A percentile compares a stretch with the other conserved stretches of the same genome.
Conservation (phyloP, 768 basidiomycete species). For the Tylopilus intermedius region DNA sequence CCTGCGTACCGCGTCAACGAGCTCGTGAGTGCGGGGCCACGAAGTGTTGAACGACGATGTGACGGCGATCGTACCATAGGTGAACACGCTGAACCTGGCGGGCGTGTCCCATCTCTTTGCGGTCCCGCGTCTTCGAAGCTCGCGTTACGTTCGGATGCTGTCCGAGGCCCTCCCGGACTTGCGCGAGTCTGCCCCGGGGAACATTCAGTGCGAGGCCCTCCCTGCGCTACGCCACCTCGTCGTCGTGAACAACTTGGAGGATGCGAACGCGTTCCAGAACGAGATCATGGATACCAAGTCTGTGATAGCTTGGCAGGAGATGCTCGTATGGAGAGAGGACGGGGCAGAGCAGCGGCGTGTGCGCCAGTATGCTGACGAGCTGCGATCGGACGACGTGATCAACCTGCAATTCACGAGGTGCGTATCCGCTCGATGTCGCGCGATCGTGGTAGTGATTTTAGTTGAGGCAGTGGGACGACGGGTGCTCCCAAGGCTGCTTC, state of each 20-base stretch:
- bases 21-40: slow-evolving; percentile 42
- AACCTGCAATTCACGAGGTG: slow-evolving; percentile 86
- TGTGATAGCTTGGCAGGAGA: slow-evolving; percentile 66
- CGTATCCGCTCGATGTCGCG: slow-evolving; percentile 2
- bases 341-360: slow-evolving; percentile 39
- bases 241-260: slow-evolving; percentile 56
- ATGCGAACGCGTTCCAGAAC: slow-evolving; percentile 36
- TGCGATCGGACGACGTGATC: slow-evolving; percentile 64
- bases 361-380: slow-evolving; percentile 35
- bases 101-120: slow-evolving; percentile 67
- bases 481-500: slow-evolving; percentile 81
- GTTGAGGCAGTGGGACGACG: slow-evolving; percentile 61
- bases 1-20: slow-evolving; percentile 73
- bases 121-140: slow-evolving; percentile 63
- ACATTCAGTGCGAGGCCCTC: slow-evolving; percentile 52
- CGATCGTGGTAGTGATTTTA: background rate
- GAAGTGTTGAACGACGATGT: background rate
- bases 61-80: slow-evolving; percentile 34
- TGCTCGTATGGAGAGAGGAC: slow-evolving; percentile 63
- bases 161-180: slow-evolving; percentile 55
- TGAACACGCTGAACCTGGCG: slow-evolving; percentile 56
- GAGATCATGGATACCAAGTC: slow-evolving; percentile 41
- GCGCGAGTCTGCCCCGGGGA: slow-evolving; percentile 42
- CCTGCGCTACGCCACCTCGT: slow-evolving; percentile 57
- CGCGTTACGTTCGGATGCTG: slow-evolving; percentile 60